Evolutionary conservation across 78 protist species (phyloP).

Genomic region (Tieghemostelium lacteum): DNA sequence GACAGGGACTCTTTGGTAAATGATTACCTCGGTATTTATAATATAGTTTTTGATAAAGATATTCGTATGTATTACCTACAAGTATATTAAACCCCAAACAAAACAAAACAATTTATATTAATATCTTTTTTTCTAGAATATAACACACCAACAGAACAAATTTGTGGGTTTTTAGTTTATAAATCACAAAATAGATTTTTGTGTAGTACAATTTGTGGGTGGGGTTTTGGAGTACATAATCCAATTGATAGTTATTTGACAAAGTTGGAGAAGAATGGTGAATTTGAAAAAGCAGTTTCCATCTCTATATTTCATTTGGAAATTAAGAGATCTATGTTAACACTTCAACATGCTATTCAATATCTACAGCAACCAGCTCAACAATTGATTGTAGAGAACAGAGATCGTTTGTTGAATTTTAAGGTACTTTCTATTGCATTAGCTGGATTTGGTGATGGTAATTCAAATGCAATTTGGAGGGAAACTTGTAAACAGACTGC

Average conservation of each 20-base stretch:
- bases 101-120: background rate
- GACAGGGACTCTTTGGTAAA: too few species aligned
- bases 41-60: constrained; percentile 42
- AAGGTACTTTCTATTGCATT: constrained; percentile 76
- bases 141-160: constrained; percentile 17
- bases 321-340: constrained; percentile 59
- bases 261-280: constrained; percentile 51
- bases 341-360: constrained; percentile 13
- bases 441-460: constrained; percentile 76
- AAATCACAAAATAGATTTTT: constrained; percentile 40
- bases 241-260: constrained; percentile 33
- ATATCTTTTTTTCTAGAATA: constrained; percentile 28
- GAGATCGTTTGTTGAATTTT: constrained; percentile 26
- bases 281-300: constrained; percentile 84
- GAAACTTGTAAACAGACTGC: constrained; percentile 58
- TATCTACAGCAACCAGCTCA: background rate
- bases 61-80: background rate
- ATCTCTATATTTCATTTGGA: constrained; percentile 83
- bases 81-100: too few species aligned
- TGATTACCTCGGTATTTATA: constrained; percentile 55
- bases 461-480: constrained; percentile 41
- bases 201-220: constrained; percentile 67
- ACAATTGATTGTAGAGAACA: background rate
- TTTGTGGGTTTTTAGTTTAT: constrained; percentile 27
- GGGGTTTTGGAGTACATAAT: constrained; percentile 37